Base-by-base conservation (phyloP, 306 rosid genomes). In the Castanea sativa region DNA sequence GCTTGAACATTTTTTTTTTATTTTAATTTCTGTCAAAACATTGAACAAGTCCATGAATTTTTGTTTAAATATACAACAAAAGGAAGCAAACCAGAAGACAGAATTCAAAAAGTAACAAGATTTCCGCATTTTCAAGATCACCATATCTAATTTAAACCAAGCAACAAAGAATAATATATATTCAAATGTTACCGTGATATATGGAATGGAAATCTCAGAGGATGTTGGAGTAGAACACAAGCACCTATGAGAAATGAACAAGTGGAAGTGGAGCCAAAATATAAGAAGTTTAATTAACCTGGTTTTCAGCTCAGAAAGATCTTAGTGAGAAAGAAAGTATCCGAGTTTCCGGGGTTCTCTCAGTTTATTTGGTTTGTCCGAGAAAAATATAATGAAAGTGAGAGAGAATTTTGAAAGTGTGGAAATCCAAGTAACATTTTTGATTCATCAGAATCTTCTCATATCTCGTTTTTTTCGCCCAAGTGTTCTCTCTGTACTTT, bases 301-400 rank as follows among this genome's bases (percentile, higher is more conserved):
- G 61, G 88, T 65, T 64, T 60, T 63, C 21, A 72, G 71, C 49
- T 49, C 0, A 29, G 55, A 32, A 83, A 78, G 73, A 81, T 81
- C 81, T 82, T 76, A 18, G 13, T 11, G 61, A 58, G 32, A 23
- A 68, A 11, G 57, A 63, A 64, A 75, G 58, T 67, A 43, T 73
- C 65, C 55, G 79, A 57, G 64, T 84, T 73, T n/a, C 75, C 85
- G 77, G 77, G 83, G 84, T 84, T 86, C 87, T 90, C 88, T 87
- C 81, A 73, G 32, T 84, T 74, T 76, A 63, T 75, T 59, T 60
- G 67, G 79, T 81, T 75, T 84, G 86, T 80, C 82, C 19, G 14
- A 79, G 78, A 71, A 78, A 78, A 69, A 60, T 53, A 80, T 65
- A 61, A 72, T 45, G 6, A 33, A 41, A 49, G 14, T 45, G 12